These are phyloP conservation scores for Quercus variabilis DNA, from an alignment of 306 rosid genomes.

Conservation along the genomic window DNA sequence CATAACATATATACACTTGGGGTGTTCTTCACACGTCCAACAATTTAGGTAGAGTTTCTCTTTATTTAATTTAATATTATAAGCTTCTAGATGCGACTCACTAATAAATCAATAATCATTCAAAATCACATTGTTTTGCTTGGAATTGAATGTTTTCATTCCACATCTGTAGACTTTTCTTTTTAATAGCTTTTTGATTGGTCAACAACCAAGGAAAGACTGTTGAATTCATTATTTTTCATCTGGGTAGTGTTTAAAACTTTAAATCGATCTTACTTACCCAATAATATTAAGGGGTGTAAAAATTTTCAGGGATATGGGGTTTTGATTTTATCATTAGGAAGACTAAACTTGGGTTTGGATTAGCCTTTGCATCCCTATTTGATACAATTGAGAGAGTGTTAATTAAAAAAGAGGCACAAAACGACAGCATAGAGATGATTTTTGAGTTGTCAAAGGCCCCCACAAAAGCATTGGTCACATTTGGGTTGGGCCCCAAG, in stretches of 20 bases:
- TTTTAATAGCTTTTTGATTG: background rate
- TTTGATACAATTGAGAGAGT: background rate
- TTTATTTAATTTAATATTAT: too few relatives aligned
- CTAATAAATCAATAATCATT: background rate
- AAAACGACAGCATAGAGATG: slow-evolving; percentile 39
- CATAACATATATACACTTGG: too few relatives aligned
- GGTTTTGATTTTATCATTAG: background rate
- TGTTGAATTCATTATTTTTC: too few relatives aligned
- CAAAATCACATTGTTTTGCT: background rate
- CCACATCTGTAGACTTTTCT: background rate
- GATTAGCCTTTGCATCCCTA: background rate
- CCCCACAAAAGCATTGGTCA: slow-evolving; percentile 34
- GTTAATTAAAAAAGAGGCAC: background rate
- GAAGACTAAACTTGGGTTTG: background rate
- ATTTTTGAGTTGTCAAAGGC: slow-evolving; percentile 60
- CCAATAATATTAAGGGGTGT: too few relatives aligned
- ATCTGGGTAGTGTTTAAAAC: too few relatives aligned
- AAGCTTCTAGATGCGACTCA: too few relatives aligned
- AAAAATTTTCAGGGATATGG: too few relatives aligned
- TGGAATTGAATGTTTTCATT: background rate
- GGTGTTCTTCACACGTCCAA: too few relatives aligned
- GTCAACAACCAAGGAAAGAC: background rate
- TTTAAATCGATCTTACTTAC: too few relatives aligned
- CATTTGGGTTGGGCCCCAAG: slow-evolving; percentile 41
- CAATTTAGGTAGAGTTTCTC: too few relatives aligned